phyloP scores from a whole-genome alignment of 768 basidiomycete genomes.

The Tylopilus sp. region DNA sequence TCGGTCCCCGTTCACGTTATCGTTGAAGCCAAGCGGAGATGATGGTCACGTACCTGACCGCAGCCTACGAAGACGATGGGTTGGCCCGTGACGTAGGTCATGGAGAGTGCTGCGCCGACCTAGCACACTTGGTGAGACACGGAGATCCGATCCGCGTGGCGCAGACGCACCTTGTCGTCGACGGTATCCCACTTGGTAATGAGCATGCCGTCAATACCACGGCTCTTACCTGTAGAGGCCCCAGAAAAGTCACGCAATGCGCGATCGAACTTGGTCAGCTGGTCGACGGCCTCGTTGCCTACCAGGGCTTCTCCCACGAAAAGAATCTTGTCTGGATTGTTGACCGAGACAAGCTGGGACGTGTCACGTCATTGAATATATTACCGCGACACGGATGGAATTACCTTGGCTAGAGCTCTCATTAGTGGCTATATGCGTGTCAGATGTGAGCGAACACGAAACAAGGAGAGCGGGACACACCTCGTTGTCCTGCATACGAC shows the following conservation, averaged over 20 bases:
- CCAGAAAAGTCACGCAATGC: constrained; percentile 90
- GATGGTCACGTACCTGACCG: constrained; percentile 67
- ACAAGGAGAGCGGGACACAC: constrained; percentile 36
- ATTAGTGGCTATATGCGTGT: constrained; percentile 70
- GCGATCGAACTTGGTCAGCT: constrained; percentile 94
- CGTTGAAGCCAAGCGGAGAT: not conserved
- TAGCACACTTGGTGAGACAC: constrained; percentile 28
- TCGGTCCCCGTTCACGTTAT: not conserved
- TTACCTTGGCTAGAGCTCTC: constrained; percentile 94
- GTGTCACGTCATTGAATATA: not conserved
- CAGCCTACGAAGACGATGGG: constrained; percentile 98
- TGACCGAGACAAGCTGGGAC: constrained; percentile 79
- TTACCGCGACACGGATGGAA: constrained; percentile 4
- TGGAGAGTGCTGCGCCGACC: constrained; percentile 97
- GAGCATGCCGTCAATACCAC: constrained; percentile 97
- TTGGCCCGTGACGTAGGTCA: constrained; percentile 99
- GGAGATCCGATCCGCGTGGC: not conserved
- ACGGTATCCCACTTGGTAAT: constrained; percentile 99
- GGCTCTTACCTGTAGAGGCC: constrained; percentile 59
- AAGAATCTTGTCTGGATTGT: constrained; percentile 94
- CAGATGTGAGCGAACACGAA: not conserved
- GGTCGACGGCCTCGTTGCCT: constrained; percentile 98
- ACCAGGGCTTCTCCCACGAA: constrained; percentile 98
- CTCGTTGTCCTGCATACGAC: constrained; percentile 99
- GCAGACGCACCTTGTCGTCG: constrained; percentile 76